Evolutionary conservation across 2,329 filamentous ascomycete species (phyloP).

Genomic region (Elsinoe necatrix): DNA sequence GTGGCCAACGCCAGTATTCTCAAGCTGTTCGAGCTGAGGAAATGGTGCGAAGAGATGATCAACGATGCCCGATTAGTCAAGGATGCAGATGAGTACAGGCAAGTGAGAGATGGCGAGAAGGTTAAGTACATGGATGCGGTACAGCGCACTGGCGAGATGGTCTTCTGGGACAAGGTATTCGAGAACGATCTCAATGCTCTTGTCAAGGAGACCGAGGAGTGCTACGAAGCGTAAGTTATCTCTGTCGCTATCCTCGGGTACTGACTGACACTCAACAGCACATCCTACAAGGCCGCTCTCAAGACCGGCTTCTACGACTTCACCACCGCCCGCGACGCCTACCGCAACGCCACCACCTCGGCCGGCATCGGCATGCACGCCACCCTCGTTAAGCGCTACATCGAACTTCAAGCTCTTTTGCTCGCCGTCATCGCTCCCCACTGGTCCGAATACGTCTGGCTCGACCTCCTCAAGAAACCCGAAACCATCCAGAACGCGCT

Average conservation of each 20-base stretch:
- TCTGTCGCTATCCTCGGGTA: background rate
- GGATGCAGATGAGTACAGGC: constrained; percentile 35
- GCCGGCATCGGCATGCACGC: constrained; percentile 80
- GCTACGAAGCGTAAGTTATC: constrained; percentile 58
- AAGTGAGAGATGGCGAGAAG: constrained; percentile 35
- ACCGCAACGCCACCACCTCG: constrained; percentile 71
- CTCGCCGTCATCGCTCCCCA: constrained; percentile 81
- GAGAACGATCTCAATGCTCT: constrained; percentile 85
- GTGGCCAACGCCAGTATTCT: constrained; percentile 89
- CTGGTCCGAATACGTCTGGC: constrained; percentile 91
- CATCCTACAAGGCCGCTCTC: constrained; percentile 77
- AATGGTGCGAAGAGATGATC: constrained; percentile 85
- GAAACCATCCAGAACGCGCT: constrained; percentile 69
- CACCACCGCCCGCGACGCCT: constrained; percentile 77
- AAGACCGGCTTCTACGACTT: constrained; percentile 84
- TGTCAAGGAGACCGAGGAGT: constrained; percentile 66
- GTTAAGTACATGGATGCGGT: constrained; percentile 47
- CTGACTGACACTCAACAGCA: constrained; percentile 34
- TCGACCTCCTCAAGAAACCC: constrained; percentile 72
- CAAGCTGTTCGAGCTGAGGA: constrained; percentile 70
- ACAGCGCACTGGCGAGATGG: constrained; percentile 65
- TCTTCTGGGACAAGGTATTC: constrained; percentile 82
- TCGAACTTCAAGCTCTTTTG: constrained; percentile 77
- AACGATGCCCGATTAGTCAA: constrained; percentile 48
- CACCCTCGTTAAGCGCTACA: constrained; percentile 68